These are phyloP conservation scores for Fusarium keratoplasticum DNA, from an alignment of 2,329 filamentous ascomycete genomes.

Conservation along the genomic window DNA sequence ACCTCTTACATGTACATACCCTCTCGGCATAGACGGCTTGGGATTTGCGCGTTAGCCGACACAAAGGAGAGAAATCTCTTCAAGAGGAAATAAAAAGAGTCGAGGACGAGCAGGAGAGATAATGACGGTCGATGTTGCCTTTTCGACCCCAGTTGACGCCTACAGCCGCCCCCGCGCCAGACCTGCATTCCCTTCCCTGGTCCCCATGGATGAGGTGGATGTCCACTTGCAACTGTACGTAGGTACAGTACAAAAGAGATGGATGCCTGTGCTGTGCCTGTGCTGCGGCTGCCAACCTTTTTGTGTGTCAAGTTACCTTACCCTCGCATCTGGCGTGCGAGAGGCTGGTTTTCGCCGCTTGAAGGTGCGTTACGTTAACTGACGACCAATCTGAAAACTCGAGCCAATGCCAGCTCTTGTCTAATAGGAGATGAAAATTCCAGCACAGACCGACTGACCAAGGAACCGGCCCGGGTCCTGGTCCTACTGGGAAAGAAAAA, in stretches of 20 bases:
- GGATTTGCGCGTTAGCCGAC: constrained; percentile 29
- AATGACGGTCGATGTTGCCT: constrained; percentile 33
- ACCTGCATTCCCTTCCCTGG: constrained; percentile 31
- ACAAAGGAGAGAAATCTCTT: constrained; percentile 20
- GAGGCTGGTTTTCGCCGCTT: constrained; percentile 20
- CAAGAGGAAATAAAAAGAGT: constrained; percentile 5
- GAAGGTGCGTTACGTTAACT: constrained; percentile 35
- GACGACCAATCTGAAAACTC: constrained; percentile 28
- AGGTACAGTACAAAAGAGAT: neutral
- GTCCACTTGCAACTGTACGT: constrained; percentile 6
- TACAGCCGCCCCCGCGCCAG: constrained; percentile 37
- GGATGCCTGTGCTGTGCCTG: neutral
- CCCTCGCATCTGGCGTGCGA: constrained; percentile 16
- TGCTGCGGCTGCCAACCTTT: constrained; percentile 10
- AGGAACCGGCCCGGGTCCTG: constrained; percentile 5
- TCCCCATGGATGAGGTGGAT: constrained; percentile 1
- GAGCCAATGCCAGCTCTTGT: constrained; percentile 26
- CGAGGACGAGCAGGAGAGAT: constrained; percentile 21
- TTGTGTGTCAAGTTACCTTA: constrained; percentile 36
- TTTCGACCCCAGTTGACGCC: constrained; percentile 38
- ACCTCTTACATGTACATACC: constrained; percentile 33
- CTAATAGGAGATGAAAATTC: neutral
- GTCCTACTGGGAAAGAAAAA: neutral
- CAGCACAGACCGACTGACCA: constrained; percentile 15
- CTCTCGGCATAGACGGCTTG: constrained; percentile 18